phyloP scores from a whole-genome alignment of 2,329 filamentous ascomycete genomes.

The Coniochaeta sp. region DNA sequence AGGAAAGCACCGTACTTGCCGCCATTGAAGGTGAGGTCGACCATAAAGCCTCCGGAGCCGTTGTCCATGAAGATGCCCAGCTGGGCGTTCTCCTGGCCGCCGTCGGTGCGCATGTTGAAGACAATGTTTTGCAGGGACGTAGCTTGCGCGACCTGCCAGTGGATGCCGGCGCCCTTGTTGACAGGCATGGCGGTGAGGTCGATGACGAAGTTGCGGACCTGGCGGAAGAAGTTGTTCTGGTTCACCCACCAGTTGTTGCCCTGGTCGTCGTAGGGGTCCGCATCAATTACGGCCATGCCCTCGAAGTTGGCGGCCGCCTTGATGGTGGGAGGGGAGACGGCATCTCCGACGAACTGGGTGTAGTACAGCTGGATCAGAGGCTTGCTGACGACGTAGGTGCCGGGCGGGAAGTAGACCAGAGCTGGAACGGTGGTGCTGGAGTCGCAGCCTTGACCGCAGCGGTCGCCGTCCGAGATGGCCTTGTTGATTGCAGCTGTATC shows the following conservation, averaged over 20 bases:
- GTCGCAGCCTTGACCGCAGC: slow-evolving; percentile 76
- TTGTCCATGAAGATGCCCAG: slow-evolving; percentile 82
- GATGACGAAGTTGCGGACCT: slow-evolving; percentile 75
- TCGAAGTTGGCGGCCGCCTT: slow-evolving; percentile 66
- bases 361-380: slow-evolving; percentile 87
- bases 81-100: slow-evolving; percentile 57
- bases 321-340: slow-evolving; percentile 62
- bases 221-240: slow-evolving; percentile 79
- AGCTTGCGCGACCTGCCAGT: slow-evolving; percentile 82
- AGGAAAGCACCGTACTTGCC: slow-evolving; percentile 72
- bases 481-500: slow-evolving; percentile 85
- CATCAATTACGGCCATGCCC: slow-evolving; percentile 85
- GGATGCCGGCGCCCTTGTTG: slow-evolving; percentile 60
- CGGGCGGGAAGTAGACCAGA: slow-evolving; percentile 84
- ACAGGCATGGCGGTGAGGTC: slow-evolving; percentile 62
- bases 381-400: slow-evolving; percentile 74
- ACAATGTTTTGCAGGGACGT: slow-evolving; percentile 75
- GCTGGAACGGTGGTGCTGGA: slow-evolving; percentile 79
- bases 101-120: slow-evolving; percentile 69
- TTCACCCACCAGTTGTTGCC: slow-evolving; percentile 74
- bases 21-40: slow-evolving; percentile 76
- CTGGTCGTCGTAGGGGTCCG: slow-evolving; percentile 69
- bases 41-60: slow-evolving; percentile 77
- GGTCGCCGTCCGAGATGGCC: slow-evolving; percentile 69
- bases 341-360: slow-evolving; percentile 86